phyloP scores from a whole-genome alignment of 192 early-diverging fungal genomes.

The Podila epicladia region DNA sequence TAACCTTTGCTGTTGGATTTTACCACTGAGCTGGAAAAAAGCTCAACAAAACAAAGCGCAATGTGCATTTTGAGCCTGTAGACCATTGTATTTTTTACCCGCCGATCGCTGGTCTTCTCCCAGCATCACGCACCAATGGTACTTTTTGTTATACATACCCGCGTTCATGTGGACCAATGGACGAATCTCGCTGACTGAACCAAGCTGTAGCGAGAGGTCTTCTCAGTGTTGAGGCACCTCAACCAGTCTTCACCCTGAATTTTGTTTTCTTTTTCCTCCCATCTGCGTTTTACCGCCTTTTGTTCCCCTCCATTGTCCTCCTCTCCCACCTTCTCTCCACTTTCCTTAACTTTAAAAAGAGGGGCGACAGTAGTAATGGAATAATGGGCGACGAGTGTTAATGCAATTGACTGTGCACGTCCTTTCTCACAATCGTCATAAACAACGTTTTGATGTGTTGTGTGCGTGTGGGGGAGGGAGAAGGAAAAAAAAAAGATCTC shows the following conservation, averaged over 20 bases:
- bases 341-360: constrained; percentile 1
- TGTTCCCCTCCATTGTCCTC: not conserved
- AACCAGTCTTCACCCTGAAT: not conserved
- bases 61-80: constrained; percentile 4
- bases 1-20: no score
- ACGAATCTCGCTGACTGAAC: no score
- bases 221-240: no score
- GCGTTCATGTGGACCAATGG: no score
- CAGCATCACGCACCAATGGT: not conserved
- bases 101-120: not conserved
- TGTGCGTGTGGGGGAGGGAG: no score
- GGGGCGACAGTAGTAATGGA: not conserved
- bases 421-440: not conserved
- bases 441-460: not conserved
- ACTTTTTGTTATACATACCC: no score
- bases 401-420: not conserved
- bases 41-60: not conserved
- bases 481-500: not conserved
- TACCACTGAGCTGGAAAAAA: not conserved
- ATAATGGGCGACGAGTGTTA: not conserved
- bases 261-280: no score
- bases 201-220: no score
- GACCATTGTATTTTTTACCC: not conserved
- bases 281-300: no score
- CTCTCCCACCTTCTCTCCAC: not conserved